These are phyloP conservation scores for Geotrichum phurueaensis DNA, from an alignment of 1,139 yeast genomes.

Conservation along the genomic window DNA sequence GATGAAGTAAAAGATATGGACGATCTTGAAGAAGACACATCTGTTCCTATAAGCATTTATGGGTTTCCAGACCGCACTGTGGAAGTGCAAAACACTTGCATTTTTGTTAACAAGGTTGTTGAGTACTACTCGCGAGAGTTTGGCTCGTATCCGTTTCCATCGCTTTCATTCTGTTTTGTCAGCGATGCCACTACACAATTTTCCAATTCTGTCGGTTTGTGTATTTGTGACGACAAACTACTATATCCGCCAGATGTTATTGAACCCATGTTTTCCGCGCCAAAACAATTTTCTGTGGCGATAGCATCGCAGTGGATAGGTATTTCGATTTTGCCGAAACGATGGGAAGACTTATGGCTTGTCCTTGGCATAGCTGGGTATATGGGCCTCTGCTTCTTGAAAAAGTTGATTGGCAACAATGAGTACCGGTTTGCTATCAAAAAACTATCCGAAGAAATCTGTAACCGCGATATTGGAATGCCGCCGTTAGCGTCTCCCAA, in stretches of 20 bases:
- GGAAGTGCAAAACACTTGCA: conserved; percentile 66
- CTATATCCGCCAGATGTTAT: conserved; percentile 72
- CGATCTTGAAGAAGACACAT: conserved; percentile 35
- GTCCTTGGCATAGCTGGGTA: conserved; percentile 78
- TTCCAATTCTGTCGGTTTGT: conserved; percentile 68
- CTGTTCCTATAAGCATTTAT: conserved; percentile 47
- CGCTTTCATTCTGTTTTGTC: conserved; percentile 72
- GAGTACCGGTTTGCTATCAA: conserved; percentile 71
- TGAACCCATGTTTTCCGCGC: conserved; percentile 70
- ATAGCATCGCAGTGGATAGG: conserved; percentile 93
- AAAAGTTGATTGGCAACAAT: conserved; percentile 72
- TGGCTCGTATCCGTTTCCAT: conserved; percentile 88
- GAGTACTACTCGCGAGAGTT: conserved; percentile 82
- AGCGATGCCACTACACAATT: conserved; percentile 48
- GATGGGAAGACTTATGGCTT: conserved; percentile 85
- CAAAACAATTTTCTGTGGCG: conserved; percentile 62
- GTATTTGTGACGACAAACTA: conserved; percentile 57
- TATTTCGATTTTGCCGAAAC: conserved; percentile 76
- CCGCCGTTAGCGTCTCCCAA: conserved; percentile 72
- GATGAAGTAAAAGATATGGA: conserved; percentile 37
- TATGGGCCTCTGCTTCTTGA: conserved; percentile 72
- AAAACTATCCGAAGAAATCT: conserved; percentile 56
- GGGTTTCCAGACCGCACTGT: conserved; percentile 52
- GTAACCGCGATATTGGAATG: conserved; percentile 70
- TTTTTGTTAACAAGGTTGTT: conserved; percentile 69